phyloP scores from a whole-genome alignment of 2,329 filamentous ascomycete genomes.

The Trichothecium sympodiale region DNA sequence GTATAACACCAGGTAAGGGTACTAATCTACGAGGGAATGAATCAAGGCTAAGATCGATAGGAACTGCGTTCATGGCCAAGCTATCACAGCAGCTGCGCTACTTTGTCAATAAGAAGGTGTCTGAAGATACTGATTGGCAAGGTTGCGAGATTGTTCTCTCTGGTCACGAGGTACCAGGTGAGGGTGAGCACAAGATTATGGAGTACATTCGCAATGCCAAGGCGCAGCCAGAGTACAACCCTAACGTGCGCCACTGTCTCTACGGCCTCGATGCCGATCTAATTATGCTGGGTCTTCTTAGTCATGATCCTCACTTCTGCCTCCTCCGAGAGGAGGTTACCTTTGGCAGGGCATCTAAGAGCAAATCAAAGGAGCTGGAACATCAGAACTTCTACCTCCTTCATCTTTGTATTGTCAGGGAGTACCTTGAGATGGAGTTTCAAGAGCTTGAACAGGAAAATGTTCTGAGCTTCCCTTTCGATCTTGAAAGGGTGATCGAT shows the following conservation, averaged over 20 bases:
- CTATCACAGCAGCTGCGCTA: constrained; percentile 91
- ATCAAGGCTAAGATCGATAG: constrained; percentile 13
- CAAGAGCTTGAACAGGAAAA: constrained; percentile 75
- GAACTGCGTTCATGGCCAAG: constrained; percentile 95
- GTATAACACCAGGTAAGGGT: constrained; percentile 72
- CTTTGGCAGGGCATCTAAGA: constrained; percentile 78
- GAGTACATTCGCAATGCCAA: constrained; percentile 98
- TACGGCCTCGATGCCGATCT: constrained; percentile 96
- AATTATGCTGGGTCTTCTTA: constrained; percentile 95
- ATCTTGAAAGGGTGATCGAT: constrained; percentile 94
- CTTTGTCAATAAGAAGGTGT: constrained; percentile 97
- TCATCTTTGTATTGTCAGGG: constrained; percentile 93
- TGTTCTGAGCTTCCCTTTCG: constrained; percentile 65
- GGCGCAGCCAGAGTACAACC: constrained; percentile 83
- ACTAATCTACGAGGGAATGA: neutral
- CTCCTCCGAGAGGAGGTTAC: constrained; percentile 94
- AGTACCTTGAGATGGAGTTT: constrained; percentile 95
- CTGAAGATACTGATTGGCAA: constrained; percentile 95
- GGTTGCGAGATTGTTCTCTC: constrained; percentile 92
- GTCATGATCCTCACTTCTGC: constrained; percentile 97
- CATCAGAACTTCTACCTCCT: constrained; percentile 98
- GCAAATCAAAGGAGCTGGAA: constrained; percentile 90
- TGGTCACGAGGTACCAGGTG: constrained; percentile 93
- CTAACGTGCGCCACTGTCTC: constrained; percentile 89
- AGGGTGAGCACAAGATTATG: constrained; percentile 99